Conservation (phyloP, 2,329 filamentous ascomycete species). For the Cladobotryum mycophilum region DNA sequence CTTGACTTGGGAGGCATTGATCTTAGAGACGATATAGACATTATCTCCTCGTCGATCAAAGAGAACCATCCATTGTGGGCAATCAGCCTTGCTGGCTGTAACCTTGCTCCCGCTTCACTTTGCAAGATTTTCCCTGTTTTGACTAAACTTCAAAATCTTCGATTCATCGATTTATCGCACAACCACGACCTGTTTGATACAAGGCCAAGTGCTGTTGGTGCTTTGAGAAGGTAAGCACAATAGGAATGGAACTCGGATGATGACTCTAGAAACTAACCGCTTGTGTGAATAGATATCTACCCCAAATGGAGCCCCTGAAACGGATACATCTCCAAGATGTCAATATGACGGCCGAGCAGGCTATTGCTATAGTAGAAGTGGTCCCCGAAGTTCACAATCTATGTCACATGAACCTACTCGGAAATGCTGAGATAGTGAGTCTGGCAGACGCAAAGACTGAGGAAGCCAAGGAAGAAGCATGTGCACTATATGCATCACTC, state of each 20-base stretch:
- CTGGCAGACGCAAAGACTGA: constrained; percentile 73
- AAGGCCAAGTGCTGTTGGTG: constrained; percentile 64
- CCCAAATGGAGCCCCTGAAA: constrained; percentile 70
- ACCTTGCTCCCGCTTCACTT: constrained; percentile 65
- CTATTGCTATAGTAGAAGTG: constrained; percentile 84
- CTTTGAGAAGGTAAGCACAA: constrained; percentile 61
- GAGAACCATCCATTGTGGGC: constrained; percentile 63
- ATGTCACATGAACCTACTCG: constrained; percentile 79
- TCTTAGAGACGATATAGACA: constrained; percentile 48
- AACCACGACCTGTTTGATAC: constrained; percentile 74
- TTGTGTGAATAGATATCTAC: constrained; percentile 54
- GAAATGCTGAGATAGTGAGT: constrained; percentile 66
- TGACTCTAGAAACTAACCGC: too few species aligned
- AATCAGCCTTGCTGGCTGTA: constrained; percentile 80
- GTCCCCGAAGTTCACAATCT: constrained; percentile 75
- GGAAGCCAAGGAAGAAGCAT: constrained; percentile 82
- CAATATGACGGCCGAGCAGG: constrained; percentile 76
- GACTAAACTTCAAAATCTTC: constrained; percentile 62
- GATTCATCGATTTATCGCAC: constrained; percentile 88
- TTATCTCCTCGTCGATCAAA: constrained; percentile 46
- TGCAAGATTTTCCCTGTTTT: constrained; percentile 70
- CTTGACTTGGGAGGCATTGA: constrained; percentile 87
- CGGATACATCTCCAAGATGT: constrained; percentile 84
- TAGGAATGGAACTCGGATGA: too few species aligned
- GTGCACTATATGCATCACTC: constrained; percentile 84